Evolutionary conservation across 495 filamentous ascomycete genomes (phyloP).

Genomic region (Hypoxylon lienhwacheense): DNA sequence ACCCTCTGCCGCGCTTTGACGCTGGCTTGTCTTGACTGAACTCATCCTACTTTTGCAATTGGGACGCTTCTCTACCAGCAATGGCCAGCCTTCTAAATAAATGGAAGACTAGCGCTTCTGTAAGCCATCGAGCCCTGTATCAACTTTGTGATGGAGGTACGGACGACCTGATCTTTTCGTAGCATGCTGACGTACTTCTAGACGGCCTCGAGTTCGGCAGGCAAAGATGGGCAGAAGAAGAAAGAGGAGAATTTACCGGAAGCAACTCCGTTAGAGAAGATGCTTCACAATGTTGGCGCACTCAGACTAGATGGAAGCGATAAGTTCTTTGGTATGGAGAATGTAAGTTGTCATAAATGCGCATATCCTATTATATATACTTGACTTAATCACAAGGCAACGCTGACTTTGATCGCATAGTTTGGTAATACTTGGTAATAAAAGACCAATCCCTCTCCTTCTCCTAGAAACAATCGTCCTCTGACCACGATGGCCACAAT

Average conservation of each 20-base stretch:
- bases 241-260: conserved; percentile 71
- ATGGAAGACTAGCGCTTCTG: conserved; percentile 44
- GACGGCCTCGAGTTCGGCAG: conserved; percentile 43
- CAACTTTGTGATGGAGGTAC: background rate
- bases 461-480: background rate
- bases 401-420: conserved; percentile 51
- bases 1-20: conserved; percentile 34
- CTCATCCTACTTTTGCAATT: conserved; percentile 5
- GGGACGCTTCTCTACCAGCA: conserved; percentile 1
- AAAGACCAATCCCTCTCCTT: conserved; percentile 16
- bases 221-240: conserved; percentile 55
- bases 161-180: background rate
- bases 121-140: conserved; percentile 17
- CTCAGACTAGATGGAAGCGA: conserved; percentile 87
- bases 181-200: conserved; percentile 31
- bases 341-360: conserved; percentile 69
- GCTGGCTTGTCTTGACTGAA: conserved; percentile 33
- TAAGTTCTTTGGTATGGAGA: conserved; percentile 98
- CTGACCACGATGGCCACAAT: conserved; percentile 39
- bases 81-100: conserved; percentile 54
- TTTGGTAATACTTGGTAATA: conserved; percentile 96
- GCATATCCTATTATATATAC: background rate
- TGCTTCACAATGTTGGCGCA: conserved; percentile 76
- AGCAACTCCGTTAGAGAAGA: conserved; percentile 79
- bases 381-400: background rate